Base-by-base conservation (phyloP, 352 stramenopile species). In the Phytophthora sansomeana region DNA sequence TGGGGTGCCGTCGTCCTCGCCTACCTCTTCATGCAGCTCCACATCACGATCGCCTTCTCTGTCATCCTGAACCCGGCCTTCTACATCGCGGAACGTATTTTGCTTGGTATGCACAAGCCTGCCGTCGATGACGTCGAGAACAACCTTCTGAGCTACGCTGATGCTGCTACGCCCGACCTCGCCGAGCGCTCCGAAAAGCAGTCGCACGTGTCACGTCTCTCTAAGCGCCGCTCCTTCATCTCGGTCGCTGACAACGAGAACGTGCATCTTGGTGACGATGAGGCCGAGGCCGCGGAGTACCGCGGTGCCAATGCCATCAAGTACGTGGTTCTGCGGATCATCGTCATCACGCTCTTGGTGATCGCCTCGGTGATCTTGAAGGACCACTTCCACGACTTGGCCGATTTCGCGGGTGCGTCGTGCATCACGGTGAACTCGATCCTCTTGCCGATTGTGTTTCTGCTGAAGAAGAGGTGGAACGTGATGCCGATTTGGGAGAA, bases 11-110 rank as follows among this genome's bases (percentile, higher is more conserved):
- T 84, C 43, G 75, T 83, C n/a, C 62, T 83, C 16, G 78, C 71
- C 46, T 87, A 80, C 55, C 51, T 78, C 30, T 83, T 81, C 69
- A 86, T 86, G 77, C 77, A 86, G 67, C 61, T 86, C 10, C 77
- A 86, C 56, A 82, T 86, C 41, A 81, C 75, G 28, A 83, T 86
- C 55, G 77, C 75, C 24, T 79, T 84, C 46, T 77, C 72, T 6
- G 75, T 84, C n/a, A 83, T 84, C 50, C 41, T 86, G 36, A 78
- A 80, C 56, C 78, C 78, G 2, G 77, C 74, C 14, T 64, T 86
- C 29, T 81, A 81, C 69, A 72, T 82, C 7, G 32, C 67, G 14
- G 76, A 87, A 47, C 74, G 79, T 21, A 52, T 83, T 6, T 24
- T 87, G 10, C 65, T 87, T 0, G 74, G 76, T 9, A 82, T 88